Evolutionary conservation across 2,329 filamentous ascomycete genomes (phyloP).

Genomic region (Diaporthe destruens): DNA sequence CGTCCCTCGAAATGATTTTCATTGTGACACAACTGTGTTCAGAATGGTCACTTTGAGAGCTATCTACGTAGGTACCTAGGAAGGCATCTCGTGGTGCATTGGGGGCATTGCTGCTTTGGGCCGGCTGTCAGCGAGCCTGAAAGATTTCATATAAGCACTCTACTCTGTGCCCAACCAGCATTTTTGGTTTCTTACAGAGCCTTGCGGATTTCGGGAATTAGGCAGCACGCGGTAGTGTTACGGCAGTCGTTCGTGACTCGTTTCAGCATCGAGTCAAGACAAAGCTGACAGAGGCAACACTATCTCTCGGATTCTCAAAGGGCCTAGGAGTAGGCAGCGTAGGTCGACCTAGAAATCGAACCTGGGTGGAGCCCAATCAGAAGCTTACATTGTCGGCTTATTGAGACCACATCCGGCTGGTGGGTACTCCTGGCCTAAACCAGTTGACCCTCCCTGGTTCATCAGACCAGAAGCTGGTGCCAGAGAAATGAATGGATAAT

Average conservation of each 20-base stretch:
- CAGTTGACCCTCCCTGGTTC: too few species aligned
- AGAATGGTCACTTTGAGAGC: too few species aligned
- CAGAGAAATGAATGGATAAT: neutral
- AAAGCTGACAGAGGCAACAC: neutral
- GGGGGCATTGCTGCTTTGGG: neutral
- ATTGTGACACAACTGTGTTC: neutral
- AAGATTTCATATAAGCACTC: too few species aligned
- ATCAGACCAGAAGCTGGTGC: neutral
- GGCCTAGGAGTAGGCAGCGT: neutral
- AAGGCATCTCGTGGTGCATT: neutral
- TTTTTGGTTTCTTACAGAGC: too few species aligned
- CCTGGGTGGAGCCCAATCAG: neutral
- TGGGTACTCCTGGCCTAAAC: neutral
- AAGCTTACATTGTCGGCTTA: neutral
- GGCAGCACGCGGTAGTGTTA: neutral
- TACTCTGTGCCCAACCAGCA: too few species aligned
- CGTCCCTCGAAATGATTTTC: neutral
- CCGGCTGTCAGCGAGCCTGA: neutral
- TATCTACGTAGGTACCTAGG: too few species aligned
- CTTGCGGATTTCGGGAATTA: neutral
- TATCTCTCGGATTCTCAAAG: neutral
- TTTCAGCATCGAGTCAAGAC: neutral
- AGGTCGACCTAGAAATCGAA: neutral
- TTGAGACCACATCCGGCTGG: neutral
- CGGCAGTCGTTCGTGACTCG: neutral